A percentile compares a stretch with the other conserved stretches of the same genome.
phyloP scores from a whole-genome alignment of 768 basidiomycete genomes.

The Trametes coccinea region DNA sequence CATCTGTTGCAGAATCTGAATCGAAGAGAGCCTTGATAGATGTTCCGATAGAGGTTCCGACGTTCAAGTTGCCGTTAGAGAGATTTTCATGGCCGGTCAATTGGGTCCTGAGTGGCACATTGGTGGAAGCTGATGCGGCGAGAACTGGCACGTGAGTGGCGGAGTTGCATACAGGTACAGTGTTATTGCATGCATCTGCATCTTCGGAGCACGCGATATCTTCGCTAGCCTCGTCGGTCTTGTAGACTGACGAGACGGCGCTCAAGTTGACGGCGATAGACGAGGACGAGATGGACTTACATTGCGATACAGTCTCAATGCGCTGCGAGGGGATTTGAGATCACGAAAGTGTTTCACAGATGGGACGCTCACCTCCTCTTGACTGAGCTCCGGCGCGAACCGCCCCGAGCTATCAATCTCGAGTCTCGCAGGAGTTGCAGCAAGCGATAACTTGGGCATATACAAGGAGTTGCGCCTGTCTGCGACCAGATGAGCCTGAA shows the following conservation, averaged over 20 bases:
- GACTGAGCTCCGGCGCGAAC: slow-evolving; percentile 16
- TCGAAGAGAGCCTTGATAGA: too few species aligned
- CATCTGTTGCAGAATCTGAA: slow-evolving; percentile 17
- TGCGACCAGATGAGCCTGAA: slow-evolving; percentile 9
- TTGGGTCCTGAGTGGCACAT: too few species aligned
- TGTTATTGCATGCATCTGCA: neutral
- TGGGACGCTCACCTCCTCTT: slow-evolving; percentile 21
- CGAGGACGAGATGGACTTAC: slow-evolving; percentile 13
- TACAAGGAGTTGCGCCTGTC: neutral
- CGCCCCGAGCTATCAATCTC: slow-evolving; percentile 27
- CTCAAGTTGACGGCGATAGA: neutral
- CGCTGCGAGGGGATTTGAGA: slow-evolving; percentile 4
- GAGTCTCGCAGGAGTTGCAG: slow-evolving; percentile 19
- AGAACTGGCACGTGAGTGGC: too few species aligned
- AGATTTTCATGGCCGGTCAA: too few species aligned
- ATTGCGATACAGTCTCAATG: slow-evolving; percentile 28
- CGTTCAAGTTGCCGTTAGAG: too few species aligned
- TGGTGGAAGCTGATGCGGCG: too few species aligned
- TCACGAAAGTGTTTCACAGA: neutral
- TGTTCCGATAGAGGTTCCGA: too few species aligned
- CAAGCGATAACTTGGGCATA: slow-evolving; percentile 24
- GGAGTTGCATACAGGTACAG: too few species aligned
- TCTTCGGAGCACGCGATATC: slow-evolving; percentile 8
- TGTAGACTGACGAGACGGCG: slow-evolving; percentile 26
- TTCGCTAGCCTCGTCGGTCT: slow-evolving; percentile 29